Percentiles rank a stretch among this genome's conserved stretches.
Evolutionary conservation across 345 rosid genomes (phyloP).

Genomic region (Syzygium jambos): DNA sequence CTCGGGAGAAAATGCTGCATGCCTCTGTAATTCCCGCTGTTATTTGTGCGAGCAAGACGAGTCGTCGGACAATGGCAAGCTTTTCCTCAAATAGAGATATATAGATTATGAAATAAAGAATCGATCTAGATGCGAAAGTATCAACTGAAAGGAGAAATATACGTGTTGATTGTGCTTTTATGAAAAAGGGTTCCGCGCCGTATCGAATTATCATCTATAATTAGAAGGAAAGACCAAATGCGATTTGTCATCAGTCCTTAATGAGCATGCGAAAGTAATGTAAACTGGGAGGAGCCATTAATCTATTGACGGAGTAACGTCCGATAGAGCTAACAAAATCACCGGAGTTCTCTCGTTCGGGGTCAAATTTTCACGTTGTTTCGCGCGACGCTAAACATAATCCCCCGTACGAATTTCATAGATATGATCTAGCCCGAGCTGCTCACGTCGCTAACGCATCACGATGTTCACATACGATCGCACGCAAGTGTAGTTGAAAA

Average conservation of each 20-base stretch:
- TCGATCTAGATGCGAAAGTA: neutral
- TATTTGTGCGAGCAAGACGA: too few species aligned
- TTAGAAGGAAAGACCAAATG: neutral
- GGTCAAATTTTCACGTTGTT: too few species aligned
- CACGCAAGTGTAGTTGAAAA: too few species aligned
- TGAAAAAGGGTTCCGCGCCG: fast-evolving
- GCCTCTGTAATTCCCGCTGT: too few species aligned
- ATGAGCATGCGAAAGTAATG: neutral
- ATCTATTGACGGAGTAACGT: neutral
- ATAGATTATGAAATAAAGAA: neutral
- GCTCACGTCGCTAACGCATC: too few species aligned
- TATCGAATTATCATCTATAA: neutral
- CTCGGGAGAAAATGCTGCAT: too few species aligned
- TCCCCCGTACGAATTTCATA: too few species aligned
- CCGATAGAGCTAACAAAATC: neutral
- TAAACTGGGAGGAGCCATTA: neutral
- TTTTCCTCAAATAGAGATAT: neutral
- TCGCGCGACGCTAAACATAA: too few species aligned
- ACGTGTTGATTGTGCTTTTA: neutral
- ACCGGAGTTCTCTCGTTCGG: neutral
- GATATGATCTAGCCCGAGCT: too few species aligned
- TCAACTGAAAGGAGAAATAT: neutral
- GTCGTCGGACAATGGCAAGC: too few species aligned
- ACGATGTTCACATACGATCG: too few species aligned
- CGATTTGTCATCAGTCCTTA: neutral